These are phyloP conservation scores for Bassia scoparia DNA, from an alignment of 148 eudicot species.

Conservation along the genomic window DNA sequence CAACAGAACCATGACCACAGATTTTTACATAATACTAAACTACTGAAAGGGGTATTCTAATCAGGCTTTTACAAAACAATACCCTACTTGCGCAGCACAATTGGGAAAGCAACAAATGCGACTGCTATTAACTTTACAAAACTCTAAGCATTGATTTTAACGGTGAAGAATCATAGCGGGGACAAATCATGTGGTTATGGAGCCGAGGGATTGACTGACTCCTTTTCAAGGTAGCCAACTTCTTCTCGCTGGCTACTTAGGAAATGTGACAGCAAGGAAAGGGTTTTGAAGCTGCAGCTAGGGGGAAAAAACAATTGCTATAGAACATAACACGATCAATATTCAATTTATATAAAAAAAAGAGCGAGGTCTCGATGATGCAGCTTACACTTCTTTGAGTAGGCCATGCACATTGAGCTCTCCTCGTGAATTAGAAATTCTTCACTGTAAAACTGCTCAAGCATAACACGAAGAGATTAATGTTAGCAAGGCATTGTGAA, in stretches of 20 bases:
- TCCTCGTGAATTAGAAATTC: conserved; percentile 70
- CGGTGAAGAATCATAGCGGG: background rate
- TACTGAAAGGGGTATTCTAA: background rate
- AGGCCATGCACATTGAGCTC: conserved; percentile 37
- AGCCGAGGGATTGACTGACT: background rate
- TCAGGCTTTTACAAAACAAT: conserved; percentile 13
- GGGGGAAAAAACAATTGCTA: background rate
- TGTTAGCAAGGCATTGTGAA: conserved; percentile 12
- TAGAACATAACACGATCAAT: background rate
- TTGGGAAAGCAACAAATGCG: conserved; percentile 5
- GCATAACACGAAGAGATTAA: conserved; percentile 11
- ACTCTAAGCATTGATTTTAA: background rate
- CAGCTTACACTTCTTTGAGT: conserved; percentile 74
- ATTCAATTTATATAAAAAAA: background rate
- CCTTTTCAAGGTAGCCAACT: conserved; percentile 35
- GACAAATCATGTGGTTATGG: conserved; percentile 18
- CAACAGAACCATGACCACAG: background rate
- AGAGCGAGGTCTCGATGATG: background rate
- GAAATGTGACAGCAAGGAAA: conserved; percentile 82
- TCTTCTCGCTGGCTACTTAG: conserved; percentile 69
- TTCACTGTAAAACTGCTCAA: conserved; percentile 64
- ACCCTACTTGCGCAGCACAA: conserved; percentile 2
- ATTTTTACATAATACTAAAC: background rate
- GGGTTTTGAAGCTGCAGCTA: conserved; percentile 67
- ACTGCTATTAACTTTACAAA: conserved; percentile 13